These are phyloP conservation scores for Skeletonema grethae DNA, from an alignment of 108 stramenopile species.

Conservation along the genomic window DNA sequence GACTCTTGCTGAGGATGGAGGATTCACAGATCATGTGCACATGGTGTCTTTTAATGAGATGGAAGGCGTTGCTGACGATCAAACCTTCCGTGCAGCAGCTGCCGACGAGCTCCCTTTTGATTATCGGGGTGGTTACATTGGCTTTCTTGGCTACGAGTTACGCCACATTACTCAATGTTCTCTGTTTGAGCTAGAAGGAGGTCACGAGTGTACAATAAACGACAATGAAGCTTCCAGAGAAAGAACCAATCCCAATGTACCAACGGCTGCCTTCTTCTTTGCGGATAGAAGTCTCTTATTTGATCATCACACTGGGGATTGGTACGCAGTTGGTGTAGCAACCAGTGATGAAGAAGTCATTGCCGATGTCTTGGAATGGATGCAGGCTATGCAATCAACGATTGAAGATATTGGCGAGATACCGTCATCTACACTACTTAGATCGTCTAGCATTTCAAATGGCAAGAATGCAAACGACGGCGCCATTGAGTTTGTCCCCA, in stretches of 20 bases:
- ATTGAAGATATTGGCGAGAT: slow-evolving; percentile 14
- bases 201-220: not conserved
- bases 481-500: slow-evolving; percentile 53
- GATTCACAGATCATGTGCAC: slow-evolving; percentile 14
- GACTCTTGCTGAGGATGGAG: slow-evolving; percentile 11
- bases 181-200: slow-evolving; percentile 44
- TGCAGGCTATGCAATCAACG: slow-evolving; percentile 33
- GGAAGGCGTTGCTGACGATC: not conserved
- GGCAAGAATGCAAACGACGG: not conserved
- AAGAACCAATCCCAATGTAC: slow-evolving; percentile 47
- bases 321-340: slow-evolving; percentile 71
- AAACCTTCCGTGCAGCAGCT: slow-evolving; percentile 13
- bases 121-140: slow-evolving; percentile 84
- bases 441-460: not conserved
- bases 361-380: slow-evolving; percentile 56
- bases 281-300: slow-evolving; percentile 72
- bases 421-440: not conserved
- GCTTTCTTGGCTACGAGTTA: slow-evolving; percentile 83
- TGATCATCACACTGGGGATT: slow-evolving; percentile 66
- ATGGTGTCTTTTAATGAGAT: slow-evolving; percentile 15
- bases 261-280: slow-evolving; percentile 80
- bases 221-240: not conserved
- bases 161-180: slow-evolving; percentile 66
- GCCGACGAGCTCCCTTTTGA: slow-evolving; percentile 60
- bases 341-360: slow-evolving; percentile 2